Conservation (phyloP, 2,329 filamentous ascomycete species). For the Elsinoe australis region DNA sequence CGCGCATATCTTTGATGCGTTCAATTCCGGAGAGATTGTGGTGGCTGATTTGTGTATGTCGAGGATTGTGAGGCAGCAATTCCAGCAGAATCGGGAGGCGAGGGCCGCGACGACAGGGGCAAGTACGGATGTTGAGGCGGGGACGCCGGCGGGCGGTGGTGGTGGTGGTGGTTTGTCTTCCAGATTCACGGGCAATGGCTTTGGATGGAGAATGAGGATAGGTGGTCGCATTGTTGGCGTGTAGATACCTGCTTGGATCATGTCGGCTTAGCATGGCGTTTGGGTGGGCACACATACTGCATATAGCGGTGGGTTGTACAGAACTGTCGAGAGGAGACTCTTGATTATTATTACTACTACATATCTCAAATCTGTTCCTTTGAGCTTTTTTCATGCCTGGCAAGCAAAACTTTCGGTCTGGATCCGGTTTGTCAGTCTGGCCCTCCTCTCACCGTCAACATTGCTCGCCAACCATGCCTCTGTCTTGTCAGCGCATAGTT, state of each 20-base stretch:
- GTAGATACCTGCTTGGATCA: constrained; percentile 9
- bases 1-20: constrained; percentile 36
- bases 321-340: too few relatives aligned
- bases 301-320: too few relatives aligned
- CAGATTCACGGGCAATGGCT: constrained; percentile 18
- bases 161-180: constrained; percentile 20
- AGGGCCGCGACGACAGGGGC: constrained; percentile 17
- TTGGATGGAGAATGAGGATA: constrained; percentile 17
- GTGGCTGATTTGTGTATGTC: constrained; percentile 38
- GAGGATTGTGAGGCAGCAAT: constrained; percentile 37
- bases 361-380: too few relatives aligned
- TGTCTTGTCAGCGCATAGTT: constrained; percentile 56
- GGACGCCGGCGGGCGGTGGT: too few relatives aligned
- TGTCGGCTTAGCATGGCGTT: constrained; percentile 9
- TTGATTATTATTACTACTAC: too few relatives aligned
- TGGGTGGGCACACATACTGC: too few relatives aligned
- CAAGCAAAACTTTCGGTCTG: too few relatives aligned
- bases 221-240: constrained; percentile 19
- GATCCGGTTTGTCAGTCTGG: too few relatives aligned
- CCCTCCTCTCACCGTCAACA: too few relatives aligned
- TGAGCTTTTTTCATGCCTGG: too few relatives aligned
- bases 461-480: constrained; percentile 40
- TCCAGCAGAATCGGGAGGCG: constrained; percentile 32
- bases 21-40: constrained; percentile 41
- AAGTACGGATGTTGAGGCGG: constrained; percentile 2